Conservation (phyloP, 768 basidiomycete species). For the Trichaptum fuscoviolaceum region DNA sequence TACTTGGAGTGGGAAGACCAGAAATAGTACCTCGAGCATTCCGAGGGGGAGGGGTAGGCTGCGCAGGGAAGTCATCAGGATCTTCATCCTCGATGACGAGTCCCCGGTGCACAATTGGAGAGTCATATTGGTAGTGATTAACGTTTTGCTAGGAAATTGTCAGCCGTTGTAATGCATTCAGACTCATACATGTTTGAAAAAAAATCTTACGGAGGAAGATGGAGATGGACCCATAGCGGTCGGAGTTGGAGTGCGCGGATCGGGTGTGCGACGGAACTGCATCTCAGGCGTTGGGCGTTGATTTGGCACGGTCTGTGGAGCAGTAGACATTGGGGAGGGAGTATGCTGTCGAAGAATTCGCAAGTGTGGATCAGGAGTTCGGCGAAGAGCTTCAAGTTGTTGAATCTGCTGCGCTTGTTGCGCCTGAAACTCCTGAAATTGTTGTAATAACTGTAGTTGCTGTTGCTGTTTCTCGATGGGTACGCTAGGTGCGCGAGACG, state of each 20-base stretch:
- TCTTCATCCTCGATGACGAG: conserved; percentile 65
- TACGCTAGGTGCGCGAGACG: background rate
- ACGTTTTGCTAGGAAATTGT: background rate
- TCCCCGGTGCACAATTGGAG: conserved; percentile 33
- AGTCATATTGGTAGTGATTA: background rate
- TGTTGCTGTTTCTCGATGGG: background rate
- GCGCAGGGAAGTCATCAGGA: conserved; percentile 36
- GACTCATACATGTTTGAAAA: background rate
- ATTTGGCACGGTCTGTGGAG: background rate
- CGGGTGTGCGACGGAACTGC: background rate
- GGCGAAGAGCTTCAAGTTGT: background rate
- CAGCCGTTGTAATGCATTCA: background rate
- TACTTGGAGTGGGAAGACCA: conserved; percentile 36
- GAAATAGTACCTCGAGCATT: conserved; percentile 20
- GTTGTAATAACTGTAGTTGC: background rate
- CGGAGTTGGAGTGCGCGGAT: background rate
- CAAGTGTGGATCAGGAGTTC: background rate
- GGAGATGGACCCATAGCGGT: background rate
- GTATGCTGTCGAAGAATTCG: background rate
- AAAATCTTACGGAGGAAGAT: background rate
- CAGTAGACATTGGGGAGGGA: background rate
- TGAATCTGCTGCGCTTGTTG: background rate
- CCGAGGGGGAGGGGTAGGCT: conserved; percentile 29
- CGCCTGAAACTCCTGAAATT: background rate
- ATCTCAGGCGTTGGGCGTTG: background rate